Percentiles rank a stretch among this genome's conserved stretches.
These are phyloP conservation scores for Cicer cuneatum DNA, from an alignment of 306 rosid genomes.

Conservation along the genomic window DNA sequence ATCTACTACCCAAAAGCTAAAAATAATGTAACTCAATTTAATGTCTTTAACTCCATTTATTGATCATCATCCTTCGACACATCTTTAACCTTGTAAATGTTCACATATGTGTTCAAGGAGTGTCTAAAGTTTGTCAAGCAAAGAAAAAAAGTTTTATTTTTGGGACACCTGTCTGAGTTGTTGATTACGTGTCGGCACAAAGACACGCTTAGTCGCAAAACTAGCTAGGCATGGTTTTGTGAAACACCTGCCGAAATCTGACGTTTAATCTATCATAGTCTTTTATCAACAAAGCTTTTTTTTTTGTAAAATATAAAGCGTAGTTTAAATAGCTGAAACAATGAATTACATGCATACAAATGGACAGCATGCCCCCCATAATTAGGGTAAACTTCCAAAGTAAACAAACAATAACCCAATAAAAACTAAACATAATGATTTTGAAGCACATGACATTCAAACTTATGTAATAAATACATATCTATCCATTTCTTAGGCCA, in stretches of 20 bases:
- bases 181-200: too few relatives aligned
- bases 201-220: background rate
- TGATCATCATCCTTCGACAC: too few relatives aligned
- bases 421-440: conserved; percentile 1
- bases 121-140: too few relatives aligned
- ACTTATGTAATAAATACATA: background rate
- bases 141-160: too few relatives aligned
- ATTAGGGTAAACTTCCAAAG: conserved; percentile 11
- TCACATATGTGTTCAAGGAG: too few relatives aligned
- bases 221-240: background rate
- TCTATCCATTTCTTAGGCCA: conserved; percentile 13
- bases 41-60: too few relatives aligned
- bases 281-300: background rate
- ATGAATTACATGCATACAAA: conserved; percentile 8
- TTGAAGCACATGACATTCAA: background rate
- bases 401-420: conserved; percentile 24
- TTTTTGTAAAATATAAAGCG: background rate
- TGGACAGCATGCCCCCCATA: background rate
- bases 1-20: too few relatives aligned
- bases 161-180: too few relatives aligned
- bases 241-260: background rate
- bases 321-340: conserved; percentile 26
- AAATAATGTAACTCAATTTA: too few relatives aligned
- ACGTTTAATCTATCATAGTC: background rate
- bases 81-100: too few relatives aligned